phyloP scores from a whole-genome alignment of 441 rosid species.

The Sinapis alba region DNA sequence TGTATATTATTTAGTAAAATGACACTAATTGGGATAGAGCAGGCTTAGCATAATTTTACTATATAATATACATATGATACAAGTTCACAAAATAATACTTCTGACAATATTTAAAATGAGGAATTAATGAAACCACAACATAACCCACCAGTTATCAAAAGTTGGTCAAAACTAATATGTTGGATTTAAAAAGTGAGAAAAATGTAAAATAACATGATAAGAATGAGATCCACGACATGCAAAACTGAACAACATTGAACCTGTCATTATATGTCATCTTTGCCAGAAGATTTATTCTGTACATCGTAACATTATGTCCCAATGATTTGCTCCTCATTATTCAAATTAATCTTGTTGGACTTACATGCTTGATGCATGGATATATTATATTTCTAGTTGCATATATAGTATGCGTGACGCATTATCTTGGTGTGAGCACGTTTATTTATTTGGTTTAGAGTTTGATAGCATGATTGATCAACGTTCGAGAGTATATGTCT shows the following conservation, averaged over 20 bases:
- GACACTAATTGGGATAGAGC: not conserved
- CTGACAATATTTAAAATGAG: not conserved
- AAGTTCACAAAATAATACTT: not conserved
- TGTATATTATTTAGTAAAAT: no score
- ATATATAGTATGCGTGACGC: no score
- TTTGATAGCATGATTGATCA: no score
- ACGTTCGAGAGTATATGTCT: no score
- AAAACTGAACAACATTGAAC: conserved; percentile 27
- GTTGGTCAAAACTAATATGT: not conserved
- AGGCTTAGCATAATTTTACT: conserved; percentile 1
- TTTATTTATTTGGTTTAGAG: no score
- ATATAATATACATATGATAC: not conserved
- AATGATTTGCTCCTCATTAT: conserved; percentile 8
- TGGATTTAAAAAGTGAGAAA: not conserved
- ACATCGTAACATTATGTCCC: conserved; percentile 17
- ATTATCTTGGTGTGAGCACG: no score
- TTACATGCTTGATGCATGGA: conserved; percentile 25
- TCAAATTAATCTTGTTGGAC: conserved; percentile 22
- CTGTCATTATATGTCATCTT: conserved; percentile 23
- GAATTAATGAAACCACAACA: not conserved
- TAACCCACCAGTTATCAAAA: not conserved
- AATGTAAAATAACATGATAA: not conserved
- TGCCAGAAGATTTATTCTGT: conserved; percentile 34
- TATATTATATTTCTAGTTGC: not conserved
- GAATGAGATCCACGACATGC: conserved; percentile 21